A percentile compares a stretch with the other conserved stretches of the same genome.
phyloP scores from a whole-genome alignment of 2,329 filamentous ascomycete species.

The Tolypocladium sp. region DNA sequence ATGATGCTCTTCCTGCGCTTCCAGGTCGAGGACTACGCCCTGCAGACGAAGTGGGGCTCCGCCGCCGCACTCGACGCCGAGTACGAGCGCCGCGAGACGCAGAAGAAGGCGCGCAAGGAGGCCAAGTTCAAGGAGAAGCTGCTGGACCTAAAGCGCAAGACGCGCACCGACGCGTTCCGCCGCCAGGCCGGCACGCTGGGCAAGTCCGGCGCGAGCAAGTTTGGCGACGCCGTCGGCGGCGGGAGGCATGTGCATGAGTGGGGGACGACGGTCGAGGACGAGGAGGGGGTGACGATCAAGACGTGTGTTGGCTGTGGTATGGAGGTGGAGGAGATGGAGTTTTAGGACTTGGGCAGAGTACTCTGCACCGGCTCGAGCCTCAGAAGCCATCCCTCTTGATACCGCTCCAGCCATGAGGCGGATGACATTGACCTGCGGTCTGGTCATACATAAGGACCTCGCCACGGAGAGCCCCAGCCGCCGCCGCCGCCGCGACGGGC shows the following conservation, averaged over 20 bases:
- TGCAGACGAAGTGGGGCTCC: conserved; percentile 85
- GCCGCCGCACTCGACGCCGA: conserved; percentile 79
- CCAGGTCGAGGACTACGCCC: conserved; percentile 90
- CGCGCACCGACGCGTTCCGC: conserved; percentile 81
- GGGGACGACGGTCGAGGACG: conserved; percentile 59
- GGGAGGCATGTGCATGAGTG: conserved; percentile 85
- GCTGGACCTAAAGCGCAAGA: conserved; percentile 85
- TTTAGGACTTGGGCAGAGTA: conserved; percentile 15
- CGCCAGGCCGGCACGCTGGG: conserved; percentile 55
- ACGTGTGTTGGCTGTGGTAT: conserved; percentile 68
- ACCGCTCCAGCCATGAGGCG: neutral
- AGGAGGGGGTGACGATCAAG: conserved; percentile 70
- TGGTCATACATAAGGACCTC: neutral
- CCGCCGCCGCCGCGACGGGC: neutral
- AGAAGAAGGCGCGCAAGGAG: conserved; percentile 81
- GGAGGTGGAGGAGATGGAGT: conserved; percentile 69
- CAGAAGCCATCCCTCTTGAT: neutral
- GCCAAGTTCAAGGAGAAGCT: conserved; percentile 87
- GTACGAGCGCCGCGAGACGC: conserved; percentile 67
- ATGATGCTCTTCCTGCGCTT: conserved; percentile 97
- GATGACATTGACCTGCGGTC: neutral
- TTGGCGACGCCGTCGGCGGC: conserved; percentile 67
- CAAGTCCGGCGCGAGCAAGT: conserved; percentile 44
- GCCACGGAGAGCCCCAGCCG: neutral
- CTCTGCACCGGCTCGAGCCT: neutral